phyloP scores from a whole-genome alignment of 495 filamentous ascomycete species.

The Pyronema domesticum region DNA sequence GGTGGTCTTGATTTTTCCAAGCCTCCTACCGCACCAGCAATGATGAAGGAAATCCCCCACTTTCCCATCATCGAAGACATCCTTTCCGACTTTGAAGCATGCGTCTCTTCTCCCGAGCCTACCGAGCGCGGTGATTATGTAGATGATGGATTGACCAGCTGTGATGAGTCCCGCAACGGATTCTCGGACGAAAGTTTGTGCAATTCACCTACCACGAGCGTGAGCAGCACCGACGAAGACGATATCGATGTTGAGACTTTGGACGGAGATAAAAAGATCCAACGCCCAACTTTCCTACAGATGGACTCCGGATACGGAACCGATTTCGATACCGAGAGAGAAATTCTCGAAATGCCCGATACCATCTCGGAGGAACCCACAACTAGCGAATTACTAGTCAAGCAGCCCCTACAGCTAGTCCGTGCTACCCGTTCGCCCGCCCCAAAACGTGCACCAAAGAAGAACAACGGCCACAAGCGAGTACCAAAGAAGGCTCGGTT shows the following conservation, averaged over 20 bases:
- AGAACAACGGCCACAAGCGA: constrained; percentile 2
- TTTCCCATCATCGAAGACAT: constrained; percentile 4
- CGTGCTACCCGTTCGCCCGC: neutral
- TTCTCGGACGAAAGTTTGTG: neutral
- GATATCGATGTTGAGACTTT: neutral
- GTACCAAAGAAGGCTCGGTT: constrained; percentile 4
- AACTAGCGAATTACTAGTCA: neutral
- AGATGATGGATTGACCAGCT: too few species aligned
- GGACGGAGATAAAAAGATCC: neutral
- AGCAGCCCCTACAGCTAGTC: neutral
- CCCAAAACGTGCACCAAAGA: neutral
- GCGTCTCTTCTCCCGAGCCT: neutral
- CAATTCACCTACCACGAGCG: constrained; percentile 1
- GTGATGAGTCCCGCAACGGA: neutral
- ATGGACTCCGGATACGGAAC: neutral
- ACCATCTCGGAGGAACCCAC: neutral
- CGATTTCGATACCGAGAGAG: neutral
- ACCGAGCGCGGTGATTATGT: neutral
- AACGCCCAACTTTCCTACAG: neutral
- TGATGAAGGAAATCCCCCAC: neutral
- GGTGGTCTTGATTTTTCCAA: neutral
- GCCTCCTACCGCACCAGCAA: neutral
- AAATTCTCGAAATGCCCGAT: neutral
- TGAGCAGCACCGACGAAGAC: constrained; percentile 1
- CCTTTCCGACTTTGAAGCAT: neutral